Evolutionary conservation across 176 grass and related monocot species (phyloP), one percentile per base, ranked within the genome.

Genomic region (Rhynchospora tenuis): DNA sequence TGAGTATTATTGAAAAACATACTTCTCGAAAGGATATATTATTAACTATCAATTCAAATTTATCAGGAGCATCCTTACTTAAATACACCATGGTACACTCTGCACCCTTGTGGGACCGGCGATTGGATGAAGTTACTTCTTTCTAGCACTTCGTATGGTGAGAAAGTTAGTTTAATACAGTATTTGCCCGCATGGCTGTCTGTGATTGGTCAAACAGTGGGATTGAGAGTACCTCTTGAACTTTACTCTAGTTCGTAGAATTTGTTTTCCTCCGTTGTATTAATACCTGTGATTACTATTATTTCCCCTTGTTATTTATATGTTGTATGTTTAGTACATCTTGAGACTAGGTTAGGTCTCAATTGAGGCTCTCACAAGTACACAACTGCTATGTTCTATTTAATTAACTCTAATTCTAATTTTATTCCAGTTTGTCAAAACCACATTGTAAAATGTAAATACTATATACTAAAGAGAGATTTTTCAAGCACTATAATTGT

Each of bases 1-100:
- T 46, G 8, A 31, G 1, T 42, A 5, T 28, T 54, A 24, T 67
- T 77, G 23, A 45, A 24, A 50, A 59, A 23, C 31, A 55, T 10
- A 14, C 23, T 48, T 28, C 8, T 46, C 43, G 4, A 72, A 10
- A 44, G 17, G 26, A 27, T 12, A 63, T 3, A 27, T 13, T 71
- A 20, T 71, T 46, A 55, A 56, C 50, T 56, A 56, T 55, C 54
- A 27, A 23, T 77, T 50, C 26, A 81, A 70, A 81, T 56, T 55
- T 91, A 59, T 87, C 73, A 93, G 96, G 96, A 99, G 79, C 96
- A 99, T 89, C 93, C 96, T 63, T 88, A 99, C 78, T 84, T 95
- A 61, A 87, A 86, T 85, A 87, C 85, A 47, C 91, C 91, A 64
- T 99, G 96, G 93, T 90, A 90, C 83, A 93, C 89, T 56, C 80